Evolutionary conservation across 805 yeast species (phyloP).

Genomic region (Saccharomyces paradoxus): DNA sequence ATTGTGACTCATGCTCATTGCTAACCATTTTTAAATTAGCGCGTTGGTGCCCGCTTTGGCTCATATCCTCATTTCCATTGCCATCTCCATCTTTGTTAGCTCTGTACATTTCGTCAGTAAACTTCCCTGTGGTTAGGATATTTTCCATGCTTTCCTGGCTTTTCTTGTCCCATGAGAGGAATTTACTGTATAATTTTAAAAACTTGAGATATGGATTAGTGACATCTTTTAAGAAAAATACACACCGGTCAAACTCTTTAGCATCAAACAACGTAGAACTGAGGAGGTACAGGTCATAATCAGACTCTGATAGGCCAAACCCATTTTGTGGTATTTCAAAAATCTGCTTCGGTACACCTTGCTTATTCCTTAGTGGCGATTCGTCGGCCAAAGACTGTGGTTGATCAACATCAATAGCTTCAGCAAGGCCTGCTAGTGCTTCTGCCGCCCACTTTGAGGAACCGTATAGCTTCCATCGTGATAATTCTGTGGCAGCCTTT

Average conservation of each 20-base stretch:
- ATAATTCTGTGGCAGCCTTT: slow-evolving; percentile 38
- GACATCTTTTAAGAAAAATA: slow-evolving; percentile 46
- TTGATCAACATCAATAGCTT: slow-evolving; percentile 9
- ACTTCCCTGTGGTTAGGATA: slow-evolving; percentile 37
- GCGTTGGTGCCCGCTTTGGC: not conserved
- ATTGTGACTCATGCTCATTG: slow-evolving; percentile 7
- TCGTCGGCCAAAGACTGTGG: slow-evolving; percentile 6
- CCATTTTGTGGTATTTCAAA: slow-evolving; percentile 1
- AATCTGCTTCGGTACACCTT: not conserved
- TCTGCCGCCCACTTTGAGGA: slow-evolving; percentile 83
- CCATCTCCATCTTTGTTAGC: slow-evolving; percentile 3
- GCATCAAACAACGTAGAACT: slow-evolving; percentile 73
- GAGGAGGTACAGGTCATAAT: slow-evolving; percentile 42
- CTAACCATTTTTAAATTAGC: slow-evolving; percentile 13
- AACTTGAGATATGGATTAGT: slow-evolving; percentile 44
- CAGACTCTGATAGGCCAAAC: slow-evolving; percentile 24
- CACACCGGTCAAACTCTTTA: slow-evolving; percentile 78
- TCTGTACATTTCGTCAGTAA: slow-evolving; percentile 6
- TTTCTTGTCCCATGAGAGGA: slow-evolving; percentile 69
- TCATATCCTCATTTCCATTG: slow-evolving; percentile 4
- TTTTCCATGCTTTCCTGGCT: slow-evolving; percentile 67
- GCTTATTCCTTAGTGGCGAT: slow-evolving; percentile 16
- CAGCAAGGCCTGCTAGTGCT: slow-evolving; percentile 56
- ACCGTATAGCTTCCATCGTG: slow-evolving; percentile 52
- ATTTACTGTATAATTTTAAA: slow-evolving; percentile 58